Conservation (phyloP, 169 alveolate genomes). For the Plasmodium sp. region DNA sequence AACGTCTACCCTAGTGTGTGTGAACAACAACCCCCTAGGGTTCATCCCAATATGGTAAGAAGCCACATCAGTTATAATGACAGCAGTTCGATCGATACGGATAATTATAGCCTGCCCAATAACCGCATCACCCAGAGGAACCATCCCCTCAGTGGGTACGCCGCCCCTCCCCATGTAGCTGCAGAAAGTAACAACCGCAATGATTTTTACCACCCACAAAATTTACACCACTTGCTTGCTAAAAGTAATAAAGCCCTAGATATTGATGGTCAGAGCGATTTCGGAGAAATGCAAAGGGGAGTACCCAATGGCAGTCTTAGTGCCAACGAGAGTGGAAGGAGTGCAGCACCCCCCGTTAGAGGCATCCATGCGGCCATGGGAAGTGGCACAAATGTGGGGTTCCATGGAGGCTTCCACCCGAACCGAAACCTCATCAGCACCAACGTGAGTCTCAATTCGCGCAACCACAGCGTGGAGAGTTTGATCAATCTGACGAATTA, state of each 20-base stretch:
- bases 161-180: not conserved
- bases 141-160: not conserved
- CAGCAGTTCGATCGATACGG: not conserved
- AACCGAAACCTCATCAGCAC: not conserved
- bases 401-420: not conserved
- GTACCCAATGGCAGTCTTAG: not conserved
- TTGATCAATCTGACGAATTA: not conserved
- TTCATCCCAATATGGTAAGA: not conserved
- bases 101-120: not conserved
- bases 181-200: not conserved
- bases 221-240: not conserved
- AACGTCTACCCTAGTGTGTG: not conserved
- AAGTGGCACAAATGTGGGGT: not conserved
- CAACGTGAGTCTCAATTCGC: not conserved
- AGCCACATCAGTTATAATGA: not conserved
- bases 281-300: conserved; percentile 2
- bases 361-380: not conserved
- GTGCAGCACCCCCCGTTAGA: not conserved
- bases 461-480: not conserved
- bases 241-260: not conserved
- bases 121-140: not conserved
- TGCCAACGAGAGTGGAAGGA: not conserved
- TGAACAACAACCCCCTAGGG: not conserved
- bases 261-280: not conserved
- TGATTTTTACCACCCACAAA: not conserved